Percentiles rank a stretch among this genome's conserved stretches.
phyloP scores from a whole-genome alignment of 176 grass and related monocot species.

The Eragrostis nindensis region DNA sequence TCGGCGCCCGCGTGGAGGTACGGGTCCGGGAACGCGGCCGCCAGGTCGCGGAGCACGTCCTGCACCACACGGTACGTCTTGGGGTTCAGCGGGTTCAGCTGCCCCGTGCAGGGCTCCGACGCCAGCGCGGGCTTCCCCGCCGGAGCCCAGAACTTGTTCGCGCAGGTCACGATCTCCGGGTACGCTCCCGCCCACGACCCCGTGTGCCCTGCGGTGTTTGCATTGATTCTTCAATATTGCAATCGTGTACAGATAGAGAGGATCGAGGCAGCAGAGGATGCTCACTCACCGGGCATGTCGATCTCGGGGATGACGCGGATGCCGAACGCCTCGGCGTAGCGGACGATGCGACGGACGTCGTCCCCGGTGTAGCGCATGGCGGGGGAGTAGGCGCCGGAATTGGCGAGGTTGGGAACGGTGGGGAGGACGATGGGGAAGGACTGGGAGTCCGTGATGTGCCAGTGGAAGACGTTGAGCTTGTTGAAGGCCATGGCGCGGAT shows the following conservation, averaged over 20 bases:
- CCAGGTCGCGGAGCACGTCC: conserved; percentile 71
- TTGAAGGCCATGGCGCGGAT: conserved; percentile 86
- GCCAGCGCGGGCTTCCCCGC: conserved; percentile 54
- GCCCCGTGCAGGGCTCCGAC: conserved; percentile 82
- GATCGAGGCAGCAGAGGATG: neutral
- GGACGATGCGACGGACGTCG: conserved; percentile 73
- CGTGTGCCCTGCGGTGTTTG: conserved; percentile 60
- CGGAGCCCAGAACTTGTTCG: conserved; percentile 85
- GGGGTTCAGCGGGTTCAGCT: conserved; percentile 85
- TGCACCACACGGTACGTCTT: conserved; percentile 79
- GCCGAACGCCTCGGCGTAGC: conserved; percentile 59
- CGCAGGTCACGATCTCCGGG: conserved; percentile 94
- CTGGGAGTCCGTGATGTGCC: conserved; percentile 90
- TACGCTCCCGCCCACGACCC: conserved; percentile 84
- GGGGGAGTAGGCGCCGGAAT: conserved; percentile 65
- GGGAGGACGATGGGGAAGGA: conserved; percentile 86
- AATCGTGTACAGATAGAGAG: neutral
- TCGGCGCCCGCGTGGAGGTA: conserved; percentile 84
- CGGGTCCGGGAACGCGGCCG: conserved; percentile 65
- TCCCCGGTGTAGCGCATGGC: conserved; percentile 66
- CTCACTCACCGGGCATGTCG: conserved; percentile 78
- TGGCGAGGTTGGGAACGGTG: conserved; percentile 71
- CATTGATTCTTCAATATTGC: neutral
- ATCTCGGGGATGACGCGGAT: conserved; percentile 92
- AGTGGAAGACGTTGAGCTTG: conserved; percentile 97